Base-by-base conservation (phyloP, 768 basidiomycete species). In the Candolleomyces eurysporus region DNA sequence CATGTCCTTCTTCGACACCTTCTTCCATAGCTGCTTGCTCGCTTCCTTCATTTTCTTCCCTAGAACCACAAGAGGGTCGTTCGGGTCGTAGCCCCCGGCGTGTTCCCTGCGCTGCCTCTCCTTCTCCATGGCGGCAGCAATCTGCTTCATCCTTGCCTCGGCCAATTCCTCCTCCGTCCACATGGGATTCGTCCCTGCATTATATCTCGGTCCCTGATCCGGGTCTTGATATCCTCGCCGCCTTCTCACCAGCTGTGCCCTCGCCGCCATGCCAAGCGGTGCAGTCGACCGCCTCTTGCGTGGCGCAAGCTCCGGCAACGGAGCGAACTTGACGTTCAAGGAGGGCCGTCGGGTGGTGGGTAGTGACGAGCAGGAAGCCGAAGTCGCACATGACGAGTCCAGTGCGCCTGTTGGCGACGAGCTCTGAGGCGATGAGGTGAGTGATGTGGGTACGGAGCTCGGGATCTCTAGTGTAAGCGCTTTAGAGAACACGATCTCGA, bases 301-400 rank as follows among this genome's bases (percentile, higher is more conserved):
- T 2, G 82, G 82, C n/a, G 78, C 82, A 2, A 80, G 68, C 60
- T 82, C 75, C 1, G 86, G 86, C 22, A 88, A 72, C 0, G 86
- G 86, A 1, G 86, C 86, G 58, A 88, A 88, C 63, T 76, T 81
- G 48, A 88, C 79, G 54, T 74, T 79, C 43, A 76, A 68, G 17
- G 58, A 26, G 26, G 26, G 26, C 26, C 26, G 63, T 13, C 66
- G 70, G 22, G 30, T 2, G 30, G 48, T 14, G 8, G 16, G 21
- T 1, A 70, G 58, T 7, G 68, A 68, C 26, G 67, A 50, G 14
- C 49, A 55, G 13, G 67, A 67, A 42, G 40, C 52, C 11, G 51
- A 61, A 14, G 46, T 48, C 21, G 57, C n/a, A 10, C 45, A 32
- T 4, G 19, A 45, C 32, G 40, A 51, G 31, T 59, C 56, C n/a